Conservation (phyloP, 169 alveolate genomes). For the Plasmodium vivax region DNA sequence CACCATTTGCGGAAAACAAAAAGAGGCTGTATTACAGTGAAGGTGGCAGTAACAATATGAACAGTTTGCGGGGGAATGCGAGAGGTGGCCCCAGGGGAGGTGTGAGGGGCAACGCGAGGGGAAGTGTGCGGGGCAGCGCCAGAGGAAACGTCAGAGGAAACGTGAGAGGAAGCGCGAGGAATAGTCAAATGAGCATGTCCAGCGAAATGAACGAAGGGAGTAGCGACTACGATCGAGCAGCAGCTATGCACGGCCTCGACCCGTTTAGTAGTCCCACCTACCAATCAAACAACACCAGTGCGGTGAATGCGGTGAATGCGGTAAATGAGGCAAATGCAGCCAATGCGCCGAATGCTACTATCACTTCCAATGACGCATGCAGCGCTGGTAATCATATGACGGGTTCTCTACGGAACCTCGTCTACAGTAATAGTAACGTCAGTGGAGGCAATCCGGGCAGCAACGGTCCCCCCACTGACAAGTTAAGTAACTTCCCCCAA, state of each 20-base stretch:
- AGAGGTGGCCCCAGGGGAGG: neutral
- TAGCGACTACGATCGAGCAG: neutral
- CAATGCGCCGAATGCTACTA: too few species aligned
- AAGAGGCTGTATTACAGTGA: neutral
- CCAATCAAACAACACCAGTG: neutral
- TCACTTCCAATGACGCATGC: neutral
- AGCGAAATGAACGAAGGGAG: neutral
- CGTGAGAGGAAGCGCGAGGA: neutral
- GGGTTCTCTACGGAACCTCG: neutral
- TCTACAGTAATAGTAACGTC: neutral
- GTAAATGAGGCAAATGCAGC: neutral
- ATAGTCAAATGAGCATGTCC: neutral
- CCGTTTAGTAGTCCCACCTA: neutral
- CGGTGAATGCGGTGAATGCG: too few species aligned
- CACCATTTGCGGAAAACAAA: slow-evolving; percentile 4
- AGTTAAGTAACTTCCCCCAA: neutral
- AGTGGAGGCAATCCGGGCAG: neutral
- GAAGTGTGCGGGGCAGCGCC: neutral
- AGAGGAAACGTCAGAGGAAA: neutral
- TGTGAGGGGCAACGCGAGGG: neutral
- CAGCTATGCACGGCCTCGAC: neutral
- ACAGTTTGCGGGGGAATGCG: neutral
- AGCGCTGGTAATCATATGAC: neutral
- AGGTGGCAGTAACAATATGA: neutral
- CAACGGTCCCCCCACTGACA: neutral